Base-by-base conservation (phyloP, 768 basidiomycete species). In the Mrakia frigida region DNA sequence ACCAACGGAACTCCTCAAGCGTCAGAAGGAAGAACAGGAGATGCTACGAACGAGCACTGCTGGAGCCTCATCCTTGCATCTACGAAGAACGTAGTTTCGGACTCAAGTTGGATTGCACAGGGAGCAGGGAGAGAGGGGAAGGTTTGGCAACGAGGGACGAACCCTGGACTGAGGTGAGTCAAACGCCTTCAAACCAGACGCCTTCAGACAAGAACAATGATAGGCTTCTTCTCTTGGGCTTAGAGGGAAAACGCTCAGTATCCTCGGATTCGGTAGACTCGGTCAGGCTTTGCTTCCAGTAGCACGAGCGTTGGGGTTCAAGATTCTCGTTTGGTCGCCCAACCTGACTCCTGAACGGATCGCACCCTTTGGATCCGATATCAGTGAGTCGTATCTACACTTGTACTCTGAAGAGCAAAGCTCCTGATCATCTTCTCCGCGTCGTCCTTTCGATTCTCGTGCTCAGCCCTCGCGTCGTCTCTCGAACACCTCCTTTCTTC, bases 281-380 rank as follows among this genome's bases (percentile, higher is more conserved):
- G 90, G 90, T 4, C 79, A 82, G 16, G 82, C 84, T 33, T 87
- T 87, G 16, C 52, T 67, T n/a, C 61, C 70, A 77, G 88, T 89
- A 77, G 89, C 87, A 9, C 87, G 87, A 78, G 87, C 85, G 2
- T 90, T 90, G 78, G 84, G 85, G 28, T 88, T 90, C 87, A 84
- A 83, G 68, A 87, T 90, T 16, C 82, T 88, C 52, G 89, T 85
- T 0, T 91, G 90, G 90, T 89, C 88, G 5, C 89, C 89, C 0
- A 84, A 90, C 81, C 82, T 91, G 23, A 90, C 88, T 0, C 85
- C 84, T 14, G 88, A 88, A 78, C 85, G 88, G 13, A 88, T 88
- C 14, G 83, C 84, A 6, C 83, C 79, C 18, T 88, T 87, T 1
- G 88, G 88, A 6, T 88, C 87, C 6, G 86, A 86, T 52, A 87